phyloP scores from a whole-genome alignment of 441 rosid species.

The Adansonia gregorii region DNA sequence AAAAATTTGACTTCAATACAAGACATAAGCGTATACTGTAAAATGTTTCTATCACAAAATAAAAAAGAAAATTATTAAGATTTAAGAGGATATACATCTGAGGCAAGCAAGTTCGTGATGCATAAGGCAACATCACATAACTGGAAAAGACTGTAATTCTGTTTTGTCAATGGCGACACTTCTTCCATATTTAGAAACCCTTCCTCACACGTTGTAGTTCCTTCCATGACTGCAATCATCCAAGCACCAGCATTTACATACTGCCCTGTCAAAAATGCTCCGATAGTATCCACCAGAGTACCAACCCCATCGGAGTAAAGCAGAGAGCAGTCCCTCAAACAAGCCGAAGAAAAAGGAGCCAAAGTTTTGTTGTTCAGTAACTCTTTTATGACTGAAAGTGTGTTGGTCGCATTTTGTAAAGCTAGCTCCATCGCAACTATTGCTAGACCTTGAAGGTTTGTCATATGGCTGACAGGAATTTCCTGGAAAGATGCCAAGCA shows the following conservation, averaged over 20 bases:
- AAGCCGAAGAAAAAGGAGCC: conserved; percentile 33
- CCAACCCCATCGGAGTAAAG: conserved; percentile 45
- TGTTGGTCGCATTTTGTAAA: conserved; percentile 51
- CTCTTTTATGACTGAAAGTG: conserved; percentile 44
- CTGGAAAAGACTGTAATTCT: conserved; percentile 50
- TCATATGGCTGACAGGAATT: conserved; percentile 46
- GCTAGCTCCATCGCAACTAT: conserved; percentile 60
- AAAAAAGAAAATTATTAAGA: background rate
- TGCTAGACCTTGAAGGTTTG: conserved; percentile 54
- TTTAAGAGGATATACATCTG: conserved; percentile 9
- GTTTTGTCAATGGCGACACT: conserved; percentile 44
- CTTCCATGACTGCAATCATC: conserved; percentile 58
- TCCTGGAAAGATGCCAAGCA: conserved; percentile 47
- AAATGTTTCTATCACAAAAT: background rate
- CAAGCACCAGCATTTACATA: conserved; percentile 36
- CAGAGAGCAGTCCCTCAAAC: conserved; percentile 54
- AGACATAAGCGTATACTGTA: background rate
- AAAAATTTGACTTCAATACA: background rate
- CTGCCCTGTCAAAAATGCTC: conserved; percentile 45
- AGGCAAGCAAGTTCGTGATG: conserved; percentile 39
- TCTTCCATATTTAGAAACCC: conserved; percentile 48
- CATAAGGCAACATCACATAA: conserved; percentile 57
- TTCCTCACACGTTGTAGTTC: conserved; percentile 54
- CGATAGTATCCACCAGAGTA: conserved; percentile 46
- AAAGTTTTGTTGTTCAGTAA: conserved; percentile 33